A percentile compares a stretch with the other conserved stretches of the same genome.
phyloP scores from a whole-genome alignment of 1,284 basidiomycete genomes.

The Taiwanofungus camphoratus region DNA sequence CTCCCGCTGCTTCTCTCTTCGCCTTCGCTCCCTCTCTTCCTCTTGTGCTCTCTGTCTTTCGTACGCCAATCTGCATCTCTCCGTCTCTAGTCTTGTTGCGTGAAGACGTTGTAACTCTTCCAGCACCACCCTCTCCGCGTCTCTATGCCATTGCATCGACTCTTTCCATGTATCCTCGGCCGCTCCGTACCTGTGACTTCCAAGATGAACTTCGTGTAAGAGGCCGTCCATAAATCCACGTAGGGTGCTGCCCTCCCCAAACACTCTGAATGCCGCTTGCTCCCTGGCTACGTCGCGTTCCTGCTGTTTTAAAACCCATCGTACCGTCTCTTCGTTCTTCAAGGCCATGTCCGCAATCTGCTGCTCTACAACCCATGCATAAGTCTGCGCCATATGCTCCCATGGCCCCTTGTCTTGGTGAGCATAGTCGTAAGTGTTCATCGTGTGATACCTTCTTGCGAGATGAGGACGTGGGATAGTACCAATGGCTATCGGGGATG shows the following conservation, averaged over 20 bases:
- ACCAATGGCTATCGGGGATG: too few relatives aligned
- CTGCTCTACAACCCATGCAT: conserved; percentile 52
- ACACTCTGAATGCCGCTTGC: conserved; percentile 13
- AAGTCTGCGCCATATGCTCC: conserved; percentile 42
- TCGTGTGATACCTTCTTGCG: neutral
- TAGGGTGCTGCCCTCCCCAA: conserved; percentile 25
- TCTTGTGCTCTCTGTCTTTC: conserved; percentile 25
- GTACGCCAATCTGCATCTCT: conserved; percentile 33
- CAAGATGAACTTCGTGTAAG: conserved; percentile 41
- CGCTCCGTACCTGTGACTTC: conserved; percentile 21
- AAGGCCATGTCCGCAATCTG: conserved; percentile 37
- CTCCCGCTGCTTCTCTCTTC: conserved; percentile 32
- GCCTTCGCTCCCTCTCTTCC: conserved; percentile 19
- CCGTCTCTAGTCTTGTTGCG: conserved; percentile 23
- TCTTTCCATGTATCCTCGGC: conserved; percentile 47
- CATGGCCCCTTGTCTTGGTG: conserved; percentile 19
- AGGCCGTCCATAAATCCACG: conserved; percentile 45
- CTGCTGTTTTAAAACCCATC: conserved; percentile 54
- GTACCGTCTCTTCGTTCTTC: conserved; percentile 46
- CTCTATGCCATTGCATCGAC: conserved; percentile 28
- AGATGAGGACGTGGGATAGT: too few relatives aligned
- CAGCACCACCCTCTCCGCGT: conserved; percentile 29
- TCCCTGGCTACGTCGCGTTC: conserved; percentile 25
- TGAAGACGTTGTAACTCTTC: conserved; percentile 29
- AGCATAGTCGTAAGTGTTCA: conserved; percentile 4